Evolutionary conservation across 768 basidiomycete species (phyloP).

Genomic region (Strobilomyces dryophilus): DNA sequence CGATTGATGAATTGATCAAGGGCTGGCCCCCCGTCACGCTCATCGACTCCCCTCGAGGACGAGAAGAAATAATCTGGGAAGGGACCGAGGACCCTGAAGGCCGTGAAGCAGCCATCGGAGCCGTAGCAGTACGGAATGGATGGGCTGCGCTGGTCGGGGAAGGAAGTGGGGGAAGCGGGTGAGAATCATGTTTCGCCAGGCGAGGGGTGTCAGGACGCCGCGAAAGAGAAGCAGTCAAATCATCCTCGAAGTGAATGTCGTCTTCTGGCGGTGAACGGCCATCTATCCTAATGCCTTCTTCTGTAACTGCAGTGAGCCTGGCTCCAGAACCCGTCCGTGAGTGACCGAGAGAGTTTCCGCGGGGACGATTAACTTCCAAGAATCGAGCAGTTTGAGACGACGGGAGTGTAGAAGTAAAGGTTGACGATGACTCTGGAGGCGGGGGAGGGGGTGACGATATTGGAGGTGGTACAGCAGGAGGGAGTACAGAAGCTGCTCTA

Average conservation of each 20-base stretch:
- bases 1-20: slow-evolving; percentile 57
- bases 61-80: slow-evolving; percentile 38
- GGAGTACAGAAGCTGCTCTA: slow-evolving; percentile 55
- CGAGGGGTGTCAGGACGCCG: slow-evolving; percentile 41
- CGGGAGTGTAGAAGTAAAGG: slow-evolving; percentile 27
- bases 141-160: slow-evolving; percentile 36
- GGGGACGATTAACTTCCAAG: slow-evolving; percentile 38
- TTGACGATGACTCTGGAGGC: slow-evolving; percentile 35
- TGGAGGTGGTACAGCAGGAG: slow-evolving; percentile 65
- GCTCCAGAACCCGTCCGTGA: slow-evolving; percentile 51
- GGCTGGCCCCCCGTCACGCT: slow-evolving; percentile 30
- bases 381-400: slow-evolving; percentile 30
- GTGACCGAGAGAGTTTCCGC: slow-evolving; percentile 51
- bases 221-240: slow-evolving; percentile 28
- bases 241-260: slow-evolving; percentile 27
- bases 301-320: slow-evolving; percentile 56
- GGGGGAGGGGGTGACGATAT: slow-evolving; percentile 57
- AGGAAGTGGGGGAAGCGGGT: slow-evolving; percentile 66
- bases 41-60: slow-evolving; percentile 56
- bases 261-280: slow-evolving; percentile 26
- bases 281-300: slow-evolving; percentile 47
- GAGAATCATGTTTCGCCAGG: slow-evolving; percentile 47
- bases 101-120: slow-evolving; percentile 17
- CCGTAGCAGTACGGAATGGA: slow-evolving; percentile 26
- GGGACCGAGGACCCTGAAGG: slow-evolving; percentile 50